Evolutionary conservation across 2,329 filamentous ascomycete genomes (phyloP).

Genomic region (Pochonia chlamydosporia): DNA sequence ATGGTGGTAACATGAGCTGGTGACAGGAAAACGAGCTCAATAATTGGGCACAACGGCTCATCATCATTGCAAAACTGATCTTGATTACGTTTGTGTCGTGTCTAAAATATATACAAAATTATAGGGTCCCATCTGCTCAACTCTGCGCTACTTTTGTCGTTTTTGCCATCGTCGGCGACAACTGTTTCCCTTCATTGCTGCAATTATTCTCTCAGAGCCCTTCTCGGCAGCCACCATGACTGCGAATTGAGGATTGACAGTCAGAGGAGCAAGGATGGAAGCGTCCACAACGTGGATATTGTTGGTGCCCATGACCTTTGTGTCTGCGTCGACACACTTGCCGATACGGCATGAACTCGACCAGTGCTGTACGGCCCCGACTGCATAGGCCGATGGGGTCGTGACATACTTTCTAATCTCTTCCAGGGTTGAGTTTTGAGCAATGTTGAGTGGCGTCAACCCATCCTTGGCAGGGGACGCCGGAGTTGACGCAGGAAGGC

Average conservation of each 20-base stretch:
- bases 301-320: conserved; percentile 39
- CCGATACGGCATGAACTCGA: conserved; percentile 45
- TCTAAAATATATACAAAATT: no score
- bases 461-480: conserved; percentile 23
- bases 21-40: no score
- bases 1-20: no score
- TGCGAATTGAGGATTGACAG: conserved; percentile 49
- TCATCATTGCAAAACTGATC: no score
- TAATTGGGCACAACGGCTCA: no score
- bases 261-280: conserved; percentile 43
- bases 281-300: conserved; percentile 48
- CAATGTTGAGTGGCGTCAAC: conserved; percentile 42
- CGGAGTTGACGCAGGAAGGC: conserved; percentile 23
- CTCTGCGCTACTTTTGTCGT: background rate
- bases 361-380: conserved; percentile 48
- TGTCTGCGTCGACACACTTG: conserved; percentile 40
- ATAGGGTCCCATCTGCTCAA: no score
- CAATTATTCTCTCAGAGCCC: conserved; percentile 40
- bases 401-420: conserved; percentile 46
- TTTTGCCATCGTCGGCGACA: background rate
- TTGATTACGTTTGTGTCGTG: no score
- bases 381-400: conserved; percentile 38
- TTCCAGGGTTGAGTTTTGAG: conserved; percentile 36
- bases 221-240: conserved; percentile 49
- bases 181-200: background rate